phyloP scores from a whole-genome alignment of 2,329 filamentous ascomycete species.

The Aspergillus novoparasiticus region DNA sequence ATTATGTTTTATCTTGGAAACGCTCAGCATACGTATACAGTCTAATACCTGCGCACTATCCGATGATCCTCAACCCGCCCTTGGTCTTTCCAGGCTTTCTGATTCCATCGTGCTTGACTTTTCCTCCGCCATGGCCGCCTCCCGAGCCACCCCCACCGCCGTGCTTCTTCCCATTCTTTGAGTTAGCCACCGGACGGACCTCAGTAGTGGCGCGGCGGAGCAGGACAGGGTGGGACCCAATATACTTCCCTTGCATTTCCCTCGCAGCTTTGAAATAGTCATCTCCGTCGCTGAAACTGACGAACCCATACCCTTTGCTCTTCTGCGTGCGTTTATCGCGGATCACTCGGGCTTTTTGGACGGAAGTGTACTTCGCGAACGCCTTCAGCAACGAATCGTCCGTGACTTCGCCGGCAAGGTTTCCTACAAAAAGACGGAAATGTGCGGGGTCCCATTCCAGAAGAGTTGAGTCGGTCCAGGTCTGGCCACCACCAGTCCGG shows the following conservation, averaged over 20 bases:
- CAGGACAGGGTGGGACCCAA: constrained; percentile 90
- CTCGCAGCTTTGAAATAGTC: constrained; percentile 95
- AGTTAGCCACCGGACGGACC: constrained; percentile 75
- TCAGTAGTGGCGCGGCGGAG: constrained; percentile 89
- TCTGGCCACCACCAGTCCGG: constrained; percentile 85
- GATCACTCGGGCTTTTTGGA: constrained; percentile 90
- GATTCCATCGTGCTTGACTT: constrained; percentile 48
- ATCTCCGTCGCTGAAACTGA: constrained; percentile 92
- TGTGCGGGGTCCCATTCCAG: constrained; percentile 96
- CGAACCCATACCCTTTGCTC: constrained; percentile 94
- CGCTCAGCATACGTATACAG: background rate
- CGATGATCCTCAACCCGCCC: constrained; percentile 48
- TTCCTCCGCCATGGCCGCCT: constrained; percentile 38
- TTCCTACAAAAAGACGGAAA: constrained; percentile 93
- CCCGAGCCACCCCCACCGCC: constrained; percentile 32
- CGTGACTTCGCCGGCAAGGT: constrained; percentile 94
- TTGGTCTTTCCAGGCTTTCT: constrained; percentile 51
- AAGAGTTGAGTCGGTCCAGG: constrained; percentile 84
- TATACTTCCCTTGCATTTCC: constrained; percentile 99
- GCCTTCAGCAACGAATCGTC: constrained; percentile 95
- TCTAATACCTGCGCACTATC: constrained; percentile 29
- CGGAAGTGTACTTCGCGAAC: constrained; percentile 82
- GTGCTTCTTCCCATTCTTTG: constrained; percentile 63
- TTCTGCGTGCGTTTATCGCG: constrained; percentile 96
- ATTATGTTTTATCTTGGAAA: background rate